Evolutionary conservation across 129 eudicot genomes (phyloP), one percentile per base, ranked within the genome.

Genomic region (Saussurea involucrata): DNA sequence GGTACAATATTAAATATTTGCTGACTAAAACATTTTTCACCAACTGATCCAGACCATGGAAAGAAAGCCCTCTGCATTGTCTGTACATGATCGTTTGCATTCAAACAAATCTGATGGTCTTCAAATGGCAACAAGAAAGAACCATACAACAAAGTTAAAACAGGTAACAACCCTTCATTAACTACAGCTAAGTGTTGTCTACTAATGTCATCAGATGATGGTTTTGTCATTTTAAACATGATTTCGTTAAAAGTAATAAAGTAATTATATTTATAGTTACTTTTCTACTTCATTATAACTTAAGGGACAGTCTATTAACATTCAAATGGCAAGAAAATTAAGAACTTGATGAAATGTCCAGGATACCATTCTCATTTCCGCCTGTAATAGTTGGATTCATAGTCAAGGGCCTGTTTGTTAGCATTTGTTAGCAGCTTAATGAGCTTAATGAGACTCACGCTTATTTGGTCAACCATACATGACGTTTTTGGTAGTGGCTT

Each of bases 91-190:
- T 73, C 79, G 69, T 73, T 80, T 85, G 81, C 76, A 77, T 42
- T 81, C 86, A 58, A 88, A 76, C 53, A 79, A 81, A 68, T 36
- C 87, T 61, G 83, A 78, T 72, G 83, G 10, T 76, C 74, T 66
- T 78, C 86, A 66, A 66, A 82, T 64, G 63, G 80, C 85, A 58
- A 75, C 83, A 28, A 80, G 89, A 74, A 83, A 87, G 71, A 83
- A 70, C 76, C 69, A 74, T 88, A 72, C 88, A 37, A 68, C 96
- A 58, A 87, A 87, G 68, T 58, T 87, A 66, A 89, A 86, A 61
- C 86, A 85, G 95, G 98, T 88, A 84, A 71, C 60, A 63, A 25
- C 76, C 75, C 69, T n/a, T 73, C 60, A 49, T 49, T 49, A 13
- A 49, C 60, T n/a, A 49, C 6, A 49, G 17, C 21, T 49, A 58